Evolutionary conservation across 306 rosid species (phyloP), one percentile per base, ranked within the genome.

Genomic region (Trifolium subterraneum): DNA sequence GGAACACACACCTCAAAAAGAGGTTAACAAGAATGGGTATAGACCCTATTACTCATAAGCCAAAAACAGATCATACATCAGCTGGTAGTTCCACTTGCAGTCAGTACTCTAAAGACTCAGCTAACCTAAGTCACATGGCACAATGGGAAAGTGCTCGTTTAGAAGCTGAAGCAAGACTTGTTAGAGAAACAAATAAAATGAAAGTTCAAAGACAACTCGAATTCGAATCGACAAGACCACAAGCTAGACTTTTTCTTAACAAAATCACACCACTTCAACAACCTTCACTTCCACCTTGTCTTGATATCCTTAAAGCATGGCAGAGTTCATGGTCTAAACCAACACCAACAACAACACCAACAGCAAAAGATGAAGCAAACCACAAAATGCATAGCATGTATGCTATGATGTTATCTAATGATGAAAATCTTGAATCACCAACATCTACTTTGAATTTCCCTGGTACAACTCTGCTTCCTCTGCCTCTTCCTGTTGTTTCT

Each of bases 241-340:
- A 60, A 29, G 69, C 82, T 0, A 70, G 84, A 1, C 84, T 83
- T 5, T 55, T 79, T 1, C 82, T 80, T 18, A 80, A 72, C 82
- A 84, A 76, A 14, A 77, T 84, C 51, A 14, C 82, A 2, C 51
- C 82, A 10, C 64, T 35, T 0, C 64, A 12, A 0, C 78, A 65
- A 15, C 82, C 78, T 1, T 68, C 80, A 0, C 75, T 29, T 0
- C 88, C 64, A 2, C 86, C 80, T 0, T 80, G 79, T 73, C 84
- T 82, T 7, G 78, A 90, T 72, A 77, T 89, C 8, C 85, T 86
- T 73, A 88, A 84, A 56, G 94, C 87, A 1, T 89, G 90, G 94
- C 89, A 83, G 27, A 70, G 63, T 15, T 75, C 83, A 16, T 87
- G 91, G 88, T 63, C 81, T 19, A 78, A 16, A 27, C 62, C 82